These are phyloP conservation scores for Rhododendron griersonianum DNA, from an alignment of 148 eudicot genomes.

Conservation along the genomic window DNA sequence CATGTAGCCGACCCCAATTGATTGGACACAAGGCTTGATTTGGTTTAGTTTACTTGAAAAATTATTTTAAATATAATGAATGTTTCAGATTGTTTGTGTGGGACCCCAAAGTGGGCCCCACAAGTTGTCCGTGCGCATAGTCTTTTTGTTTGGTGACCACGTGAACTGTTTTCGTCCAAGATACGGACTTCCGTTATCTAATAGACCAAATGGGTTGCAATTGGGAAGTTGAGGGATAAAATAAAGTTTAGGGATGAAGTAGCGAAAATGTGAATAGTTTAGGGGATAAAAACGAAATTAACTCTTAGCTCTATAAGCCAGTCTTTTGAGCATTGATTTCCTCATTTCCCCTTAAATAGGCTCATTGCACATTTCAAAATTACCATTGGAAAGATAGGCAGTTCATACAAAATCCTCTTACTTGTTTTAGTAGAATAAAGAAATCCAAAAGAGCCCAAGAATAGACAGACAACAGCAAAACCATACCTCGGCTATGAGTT, in stretches of 20 bases:
- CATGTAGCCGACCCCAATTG: neutral
- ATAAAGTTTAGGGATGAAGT: no score
- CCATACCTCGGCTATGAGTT: constrained; percentile 75
- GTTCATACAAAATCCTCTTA: neutral
- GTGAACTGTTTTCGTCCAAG: no score
- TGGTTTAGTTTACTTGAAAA: neutral
- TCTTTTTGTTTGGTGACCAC: no score
- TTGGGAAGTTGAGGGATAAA: no score
- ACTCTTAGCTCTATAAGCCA: neutral
- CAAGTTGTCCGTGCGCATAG: neutral
- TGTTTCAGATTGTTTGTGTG: neutral
- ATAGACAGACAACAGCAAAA: neutral
- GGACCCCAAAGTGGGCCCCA: neutral
- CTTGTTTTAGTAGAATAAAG: neutral
- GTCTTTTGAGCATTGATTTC: neutral
- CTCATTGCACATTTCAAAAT: neutral
- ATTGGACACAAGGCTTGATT: neutral
- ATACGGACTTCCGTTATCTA: no score
- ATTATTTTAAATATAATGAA: no score
- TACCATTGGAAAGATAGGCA: neutral
- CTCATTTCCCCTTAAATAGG: neutral
- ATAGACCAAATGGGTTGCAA: no score
- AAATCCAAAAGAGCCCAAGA: neutral
- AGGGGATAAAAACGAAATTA: no score
- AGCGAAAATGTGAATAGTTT: neutral